Conservation (phyloP, 2,329 filamentous ascomycete genomes). For the Pseudogymnoascus sp. region DNA sequence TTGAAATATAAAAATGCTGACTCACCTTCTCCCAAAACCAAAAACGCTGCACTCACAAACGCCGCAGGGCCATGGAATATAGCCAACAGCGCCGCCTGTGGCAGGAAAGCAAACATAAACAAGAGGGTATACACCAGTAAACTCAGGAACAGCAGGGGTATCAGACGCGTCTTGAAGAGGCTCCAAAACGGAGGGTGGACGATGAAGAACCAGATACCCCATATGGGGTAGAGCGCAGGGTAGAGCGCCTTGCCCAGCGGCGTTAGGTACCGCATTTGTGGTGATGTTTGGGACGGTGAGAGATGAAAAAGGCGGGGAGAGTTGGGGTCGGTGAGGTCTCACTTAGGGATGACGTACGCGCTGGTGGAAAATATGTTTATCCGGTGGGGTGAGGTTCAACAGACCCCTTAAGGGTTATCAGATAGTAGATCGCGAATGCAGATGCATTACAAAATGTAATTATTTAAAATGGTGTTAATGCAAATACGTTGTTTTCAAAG, state of each 20-base stretch:
- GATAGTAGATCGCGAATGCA: neutral
- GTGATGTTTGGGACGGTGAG: neutral
- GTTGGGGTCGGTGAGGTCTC: neutral
- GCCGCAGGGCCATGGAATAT: constrained; percentile 83
- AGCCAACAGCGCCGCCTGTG: constrained; percentile 80
- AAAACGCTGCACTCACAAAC: constrained; percentile 81
- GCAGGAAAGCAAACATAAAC: constrained; percentile 82
- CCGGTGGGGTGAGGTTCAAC: neutral
- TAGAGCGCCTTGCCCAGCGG: neutral
- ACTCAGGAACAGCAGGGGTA: constrained; percentile 77
- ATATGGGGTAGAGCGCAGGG: constrained; percentile 49
- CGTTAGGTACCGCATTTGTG: constrained; percentile 4
- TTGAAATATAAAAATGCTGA: neutral
- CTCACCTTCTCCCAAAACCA: constrained; percentile 69
- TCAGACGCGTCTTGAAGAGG: constrained; percentile 66
- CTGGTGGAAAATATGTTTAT: neutral
- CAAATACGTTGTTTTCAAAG: neutral
- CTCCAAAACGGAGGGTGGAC: constrained; percentile 75
- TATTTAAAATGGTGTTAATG: neutral
- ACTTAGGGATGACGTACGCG: neutral
- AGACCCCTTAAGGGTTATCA: neutral
- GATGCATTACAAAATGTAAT: neutral
- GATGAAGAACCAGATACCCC: constrained; percentile 77
- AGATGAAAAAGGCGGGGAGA: constrained; percentile 4
- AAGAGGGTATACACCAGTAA: constrained; percentile 75